Percentiles rank a stretch among this genome's conserved stretches.
These are phyloP conservation scores for Geosmithia morbida DNA, from an alignment of 2,329 filamentous ascomycete genomes.

Conservation along the genomic window DNA sequence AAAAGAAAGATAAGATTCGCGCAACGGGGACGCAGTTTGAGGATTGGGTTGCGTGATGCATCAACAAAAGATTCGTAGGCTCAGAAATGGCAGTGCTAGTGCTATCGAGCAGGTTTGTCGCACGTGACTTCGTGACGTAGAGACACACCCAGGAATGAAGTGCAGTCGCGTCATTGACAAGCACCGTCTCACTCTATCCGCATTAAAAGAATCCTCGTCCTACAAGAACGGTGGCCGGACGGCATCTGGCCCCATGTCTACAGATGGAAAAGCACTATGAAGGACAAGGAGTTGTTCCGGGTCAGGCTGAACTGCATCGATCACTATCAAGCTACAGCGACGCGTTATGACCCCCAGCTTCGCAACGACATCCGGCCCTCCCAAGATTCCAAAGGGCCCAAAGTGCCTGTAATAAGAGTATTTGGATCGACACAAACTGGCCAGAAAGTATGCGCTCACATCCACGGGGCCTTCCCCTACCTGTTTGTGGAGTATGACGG, in stretches of 20 bases:
- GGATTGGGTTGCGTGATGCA: not conserved
- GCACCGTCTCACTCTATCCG: not conserved
- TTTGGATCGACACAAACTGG: constrained; percentile 92
- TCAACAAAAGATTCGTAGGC: too few relatives aligned
- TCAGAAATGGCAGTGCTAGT: not conserved
- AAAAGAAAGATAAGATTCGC: not conserved
- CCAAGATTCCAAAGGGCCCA: constrained; percentile 48
- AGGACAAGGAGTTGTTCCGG: constrained; percentile 54
- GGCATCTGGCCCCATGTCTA: not conserved
- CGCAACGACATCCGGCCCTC: constrained; percentile 47
- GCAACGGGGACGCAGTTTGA: not conserved
- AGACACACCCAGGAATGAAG: not conserved
- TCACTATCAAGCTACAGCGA: constrained; percentile 73
- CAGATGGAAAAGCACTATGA: constrained; percentile 6
- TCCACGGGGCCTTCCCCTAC: constrained; percentile 93
- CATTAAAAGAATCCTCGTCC: not conserved
- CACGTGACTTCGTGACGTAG: constrained; percentile 2
- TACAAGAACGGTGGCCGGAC: not conserved
- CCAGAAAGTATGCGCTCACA: constrained; percentile 89
- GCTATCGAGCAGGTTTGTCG: not conserved
- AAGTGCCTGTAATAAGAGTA: constrained; percentile 73
- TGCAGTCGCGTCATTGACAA: not conserved
- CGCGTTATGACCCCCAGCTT: constrained; percentile 67
- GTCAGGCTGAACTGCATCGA: constrained; percentile 93
- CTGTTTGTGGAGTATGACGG: constrained; percentile 81